Percentiles rank a stretch among this genome's conserved stretches.
phyloP scores from a whole-genome alignment of 2,329 filamentous ascomycete species.

The Cordyceps cicadae region DNA sequence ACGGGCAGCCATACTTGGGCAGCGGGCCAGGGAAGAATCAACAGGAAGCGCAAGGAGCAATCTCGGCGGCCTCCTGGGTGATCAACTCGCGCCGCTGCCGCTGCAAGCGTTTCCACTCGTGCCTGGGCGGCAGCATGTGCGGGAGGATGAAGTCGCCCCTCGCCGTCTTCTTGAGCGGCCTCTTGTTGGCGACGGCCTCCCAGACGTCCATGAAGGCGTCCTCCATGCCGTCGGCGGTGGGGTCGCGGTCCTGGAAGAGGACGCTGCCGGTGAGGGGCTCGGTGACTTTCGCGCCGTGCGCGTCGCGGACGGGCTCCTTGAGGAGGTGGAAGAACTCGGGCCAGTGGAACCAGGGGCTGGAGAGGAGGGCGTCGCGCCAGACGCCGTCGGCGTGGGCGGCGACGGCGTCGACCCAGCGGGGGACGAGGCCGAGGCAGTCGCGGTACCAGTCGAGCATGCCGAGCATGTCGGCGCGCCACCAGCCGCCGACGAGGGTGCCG shows the following conservation, averaged over 20 bases:
- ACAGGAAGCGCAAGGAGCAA: neutral
- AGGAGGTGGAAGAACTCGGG: conserved; percentile 18
- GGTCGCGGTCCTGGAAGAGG: conserved; percentile 9
- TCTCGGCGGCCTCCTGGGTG: neutral
- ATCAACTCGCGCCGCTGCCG: neutral
- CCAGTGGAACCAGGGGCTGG: conserved; percentile 22
- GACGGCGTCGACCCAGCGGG: conserved; percentile 14
- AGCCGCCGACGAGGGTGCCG: conserved; percentile 18
- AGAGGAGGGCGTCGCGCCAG: conserved; percentile 17
- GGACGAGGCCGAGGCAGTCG: conserved; percentile 17
- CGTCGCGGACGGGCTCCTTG: conserved; percentile 15
- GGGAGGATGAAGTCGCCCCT: conserved; percentile 16
- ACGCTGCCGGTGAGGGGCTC: conserved; percentile 8
- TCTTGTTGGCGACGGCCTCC: conserved; percentile 17
- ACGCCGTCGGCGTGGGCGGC: conserved; percentile 19
- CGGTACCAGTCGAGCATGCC: conserved; percentile 24
- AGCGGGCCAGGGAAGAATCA: too few relatives aligned
- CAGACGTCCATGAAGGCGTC: conserved; percentile 19
- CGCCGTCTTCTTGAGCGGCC: conserved; percentile 17
- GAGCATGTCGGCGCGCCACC: conserved; percentile 19
- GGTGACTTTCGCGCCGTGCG: conserved; percentile 1
- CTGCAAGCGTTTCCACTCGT: neutral
- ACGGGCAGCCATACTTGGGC: too few relatives aligned
- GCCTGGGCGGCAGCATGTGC: conserved; percentile 9
- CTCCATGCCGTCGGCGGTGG: conserved; percentile 16